Base-by-base conservation (phyloP, 768 basidiomycete species). In the Atractiella rhizophila region DNA sequence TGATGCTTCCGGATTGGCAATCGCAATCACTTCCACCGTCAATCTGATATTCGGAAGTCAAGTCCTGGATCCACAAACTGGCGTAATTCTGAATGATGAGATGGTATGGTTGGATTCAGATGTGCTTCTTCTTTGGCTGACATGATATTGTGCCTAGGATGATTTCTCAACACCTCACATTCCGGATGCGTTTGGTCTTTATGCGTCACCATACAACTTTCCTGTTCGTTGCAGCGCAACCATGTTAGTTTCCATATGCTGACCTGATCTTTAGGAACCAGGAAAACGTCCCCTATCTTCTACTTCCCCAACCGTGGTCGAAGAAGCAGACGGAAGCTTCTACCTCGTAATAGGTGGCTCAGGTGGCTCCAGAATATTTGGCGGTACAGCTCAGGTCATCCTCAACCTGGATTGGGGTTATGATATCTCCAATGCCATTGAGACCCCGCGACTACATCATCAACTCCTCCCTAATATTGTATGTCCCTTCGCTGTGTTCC, bases 261-360 rank as follows among this genome's bases (percentile, higher is more conserved):
- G 27, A 36, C 19, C 39, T 36, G 13, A 32, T 36, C 28, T 13
- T 27, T 3, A 16, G n/a, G 5, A 19, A 47, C 67, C 80, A 2
- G 71, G 76, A 6, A 96, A 94, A 59, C 74, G 83, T 3, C 81
- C 86, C 0, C 59, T 96, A 19, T 91, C 85, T 0, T 91, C 85
- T 1, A 91, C 67, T 0, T 57, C 65, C 2, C 76, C 88, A 0
- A 69, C 71, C 0, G 82, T 96, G 46, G 56, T 94, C 9, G 81
- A 91, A 53, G 51, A 78, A 47, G 55, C 59, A 0, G 68, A 83
- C 48, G 80, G 79, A 5, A 66, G 73, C 0, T 68, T 86, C 46
- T 72, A 70, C 52, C 60, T 74, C 12, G 70, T 72, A 1, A 52
- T 82, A 28, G 88, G 88, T 33, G 88, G 74, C 12, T 73, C 82